phyloP scores from a whole-genome alignment of 1,139 yeast genomes.

The Citeromyces hawaiiensis region DNA sequence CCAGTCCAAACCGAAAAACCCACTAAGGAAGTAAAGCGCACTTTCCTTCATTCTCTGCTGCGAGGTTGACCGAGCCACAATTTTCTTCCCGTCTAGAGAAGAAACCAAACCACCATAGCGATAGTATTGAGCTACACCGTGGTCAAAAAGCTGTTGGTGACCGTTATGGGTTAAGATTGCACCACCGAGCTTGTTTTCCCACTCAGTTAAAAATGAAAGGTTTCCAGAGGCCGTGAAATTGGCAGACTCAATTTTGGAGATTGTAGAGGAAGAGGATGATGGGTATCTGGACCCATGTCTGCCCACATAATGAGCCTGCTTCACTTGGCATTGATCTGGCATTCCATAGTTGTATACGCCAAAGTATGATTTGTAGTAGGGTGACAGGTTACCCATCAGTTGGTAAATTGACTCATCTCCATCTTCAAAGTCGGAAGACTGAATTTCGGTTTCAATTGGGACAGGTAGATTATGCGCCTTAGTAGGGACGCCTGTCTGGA shows the following conservation, averaged over 20 bases:
- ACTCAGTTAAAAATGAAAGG: constrained; percentile 7
- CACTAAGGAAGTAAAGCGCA: constrained; percentile 24
- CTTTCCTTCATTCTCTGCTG: constrained; percentile 24
- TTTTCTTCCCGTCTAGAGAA: constrained; percentile 16
- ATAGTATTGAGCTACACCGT: constrained; percentile 8
- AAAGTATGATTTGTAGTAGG: constrained; percentile 26
- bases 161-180: constrained; percentile 8
- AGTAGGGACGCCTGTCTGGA: constrained; percentile 7
- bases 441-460: constrained; percentile 8
- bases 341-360: constrained; percentile 26
- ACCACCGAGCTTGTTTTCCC: constrained; percentile 8
- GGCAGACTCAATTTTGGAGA: constrained; percentile 2
- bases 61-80: constrained; percentile 20
- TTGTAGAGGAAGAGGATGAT: constrained; percentile 8
- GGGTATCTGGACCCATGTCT: constrained; percentile 43
- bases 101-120: constrained; percentile 23
- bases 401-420: constrained; percentile 16
- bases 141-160: constrained; percentile 10
- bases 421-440: constrained; percentile 6
- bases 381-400: constrained; percentile 33
- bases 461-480: constrained; percentile 6
- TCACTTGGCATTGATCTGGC: constrained; percentile 25
- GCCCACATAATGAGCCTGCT: constrained; percentile 30
- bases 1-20: constrained; percentile 24
- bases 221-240: constrained; percentile 6